These are phyloP conservation scores for Talaromyces sp. DNA, from an alignment of 2,329 filamentous ascomycete species.

Conservation along the genomic window DNA sequence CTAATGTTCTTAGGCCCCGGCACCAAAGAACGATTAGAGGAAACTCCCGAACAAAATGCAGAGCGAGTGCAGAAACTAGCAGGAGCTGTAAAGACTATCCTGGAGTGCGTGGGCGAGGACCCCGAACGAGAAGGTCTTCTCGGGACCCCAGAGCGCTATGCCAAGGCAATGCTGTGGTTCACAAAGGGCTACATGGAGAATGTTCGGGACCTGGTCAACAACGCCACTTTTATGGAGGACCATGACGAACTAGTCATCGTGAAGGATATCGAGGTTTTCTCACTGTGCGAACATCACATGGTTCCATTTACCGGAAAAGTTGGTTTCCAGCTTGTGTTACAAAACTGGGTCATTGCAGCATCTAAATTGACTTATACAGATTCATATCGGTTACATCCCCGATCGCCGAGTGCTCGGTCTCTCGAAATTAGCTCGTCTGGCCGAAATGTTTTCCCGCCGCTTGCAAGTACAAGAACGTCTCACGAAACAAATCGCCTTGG, in stretches of 20 bases:
- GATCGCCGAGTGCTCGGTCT: constrained; percentile 87
- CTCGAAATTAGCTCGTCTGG: constrained; percentile 91
- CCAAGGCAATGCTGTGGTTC: constrained; percentile 92
- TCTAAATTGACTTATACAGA: constrained; percentile 51
- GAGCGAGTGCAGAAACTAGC: constrained; percentile 59
- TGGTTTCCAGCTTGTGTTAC: constrained; percentile 23
- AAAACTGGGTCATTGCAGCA: not conserved
- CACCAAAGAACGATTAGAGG: constrained; percentile 52
- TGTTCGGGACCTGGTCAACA: constrained; percentile 83
- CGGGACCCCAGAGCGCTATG: constrained; percentile 78
- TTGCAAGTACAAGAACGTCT: constrained; percentile 95
- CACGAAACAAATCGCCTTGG: constrained; percentile 92
- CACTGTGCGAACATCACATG: constrained; percentile 93
- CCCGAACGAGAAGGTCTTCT: constrained; percentile 61
- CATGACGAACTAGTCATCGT: constrained; percentile 98
- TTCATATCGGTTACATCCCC: constrained; percentile 99
- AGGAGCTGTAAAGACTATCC: constrained; percentile 60
- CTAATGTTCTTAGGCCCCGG: constrained; percentile 38
- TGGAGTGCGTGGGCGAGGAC: constrained; percentile 65
- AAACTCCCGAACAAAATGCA: constrained; percentile 56
- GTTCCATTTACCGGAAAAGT: constrained; percentile 96
- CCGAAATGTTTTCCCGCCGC: constrained; percentile 91
- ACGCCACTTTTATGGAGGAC: constrained; percentile 91
- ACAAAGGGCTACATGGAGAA: constrained; percentile 98
- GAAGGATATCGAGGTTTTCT: constrained; percentile 94